Evolutionary conservation across 108 stramenopile genomes (phyloP).

Genomic region (Skeletonema menzelii): DNA sequence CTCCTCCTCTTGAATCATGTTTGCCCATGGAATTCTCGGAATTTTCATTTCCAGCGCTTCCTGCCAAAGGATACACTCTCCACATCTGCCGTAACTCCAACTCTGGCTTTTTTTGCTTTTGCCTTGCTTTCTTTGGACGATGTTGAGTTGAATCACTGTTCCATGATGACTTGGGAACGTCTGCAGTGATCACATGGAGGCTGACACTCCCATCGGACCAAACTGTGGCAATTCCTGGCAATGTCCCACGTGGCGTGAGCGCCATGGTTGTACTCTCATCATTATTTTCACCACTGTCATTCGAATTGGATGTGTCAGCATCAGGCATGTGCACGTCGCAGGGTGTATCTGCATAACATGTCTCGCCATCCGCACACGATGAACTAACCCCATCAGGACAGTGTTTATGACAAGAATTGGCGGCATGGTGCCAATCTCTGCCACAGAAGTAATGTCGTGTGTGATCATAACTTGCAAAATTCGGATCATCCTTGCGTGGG

Average conservation of each 20-base stretch:
- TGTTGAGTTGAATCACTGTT: slow-evolving; percentile 12
- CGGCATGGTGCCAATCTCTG: slow-evolving; percentile 84
- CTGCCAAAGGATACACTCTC: slow-evolving; percentile 43
- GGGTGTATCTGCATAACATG: slow-evolving; percentile 84
- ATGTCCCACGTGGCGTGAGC: slow-evolving; percentile 65
- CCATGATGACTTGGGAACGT: slow-evolving; percentile 12
- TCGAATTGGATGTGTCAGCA: background rate
- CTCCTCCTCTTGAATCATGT: background rate
- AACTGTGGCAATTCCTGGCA: slow-evolving; percentile 67
- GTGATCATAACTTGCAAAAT: slow-evolving; percentile 42
- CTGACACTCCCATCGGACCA: slow-evolving; percentile 80
- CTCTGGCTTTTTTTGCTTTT: slow-evolving; percentile 34
- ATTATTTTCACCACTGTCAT: slow-evolving; percentile 17
- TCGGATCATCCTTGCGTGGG: slow-evolving; percentile 30
- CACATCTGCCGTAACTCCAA: slow-evolving; percentile 44
- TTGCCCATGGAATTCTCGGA: background rate
- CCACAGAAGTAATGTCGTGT: slow-evolving; percentile 85
- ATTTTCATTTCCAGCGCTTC: background rate
- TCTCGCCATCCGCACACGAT: slow-evolving; percentile 76
- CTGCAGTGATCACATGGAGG: slow-evolving; percentile 63
- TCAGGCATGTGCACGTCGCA: slow-evolving; percentile 54
- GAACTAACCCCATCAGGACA: slow-evolving; percentile 64
- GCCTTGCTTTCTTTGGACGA: slow-evolving; percentile 36
- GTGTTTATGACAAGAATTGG: slow-evolving; percentile 60
- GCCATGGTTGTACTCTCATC: slow-evolving; percentile 32